These are phyloP conservation scores for Mucor ambiguus DNA, from an alignment of 371 early-diverging fungal species.

Conservation along the genomic window DNA sequence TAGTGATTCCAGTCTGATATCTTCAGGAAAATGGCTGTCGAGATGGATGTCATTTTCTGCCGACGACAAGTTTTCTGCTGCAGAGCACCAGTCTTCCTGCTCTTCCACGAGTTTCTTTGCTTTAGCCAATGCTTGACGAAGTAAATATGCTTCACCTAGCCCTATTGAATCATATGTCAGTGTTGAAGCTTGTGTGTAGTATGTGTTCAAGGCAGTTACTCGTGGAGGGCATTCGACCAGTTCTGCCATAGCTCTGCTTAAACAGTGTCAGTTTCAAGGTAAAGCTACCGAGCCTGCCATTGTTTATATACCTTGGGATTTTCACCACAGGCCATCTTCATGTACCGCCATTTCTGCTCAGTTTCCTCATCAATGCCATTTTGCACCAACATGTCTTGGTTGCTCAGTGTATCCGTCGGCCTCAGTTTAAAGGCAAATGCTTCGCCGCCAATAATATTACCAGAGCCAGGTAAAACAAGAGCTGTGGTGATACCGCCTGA, in stretches of 20 bases:
- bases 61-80: conserved; percentile 34
- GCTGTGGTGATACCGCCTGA: conserved; percentile 81
- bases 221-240: conserved; percentile 32
- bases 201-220: conserved; percentile 17
- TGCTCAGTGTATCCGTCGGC: conserved; percentile 48
- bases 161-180: conserved; percentile 27
- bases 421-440: conserved; percentile 68
- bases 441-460: conserved; percentile 81
- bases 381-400: conserved; percentile 71
- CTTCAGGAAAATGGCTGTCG: conserved; percentile 65
- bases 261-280: neutral
- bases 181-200: neutral
- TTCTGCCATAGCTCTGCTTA: conserved; percentile 28
- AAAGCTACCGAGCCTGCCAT: neutral
- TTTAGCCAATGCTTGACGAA: conserved; percentile 64
- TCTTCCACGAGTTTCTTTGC: conserved; percentile 52
- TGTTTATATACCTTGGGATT: conserved; percentile 62
- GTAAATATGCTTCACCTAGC: conserved; percentile 75
- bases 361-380: conserved; percentile 38
- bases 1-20: conserved; percentile 61
- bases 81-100: conserved; percentile 83
- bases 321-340: conserved; percentile 87
- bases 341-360: conserved; percentile 59
- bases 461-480: conserved; percentile 77
- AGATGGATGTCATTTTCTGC: conserved; percentile 20